Evolutionary conservation across 495 filamentous ascomycete species (phyloP).

Genomic region (Penicillium angulare): DNA sequence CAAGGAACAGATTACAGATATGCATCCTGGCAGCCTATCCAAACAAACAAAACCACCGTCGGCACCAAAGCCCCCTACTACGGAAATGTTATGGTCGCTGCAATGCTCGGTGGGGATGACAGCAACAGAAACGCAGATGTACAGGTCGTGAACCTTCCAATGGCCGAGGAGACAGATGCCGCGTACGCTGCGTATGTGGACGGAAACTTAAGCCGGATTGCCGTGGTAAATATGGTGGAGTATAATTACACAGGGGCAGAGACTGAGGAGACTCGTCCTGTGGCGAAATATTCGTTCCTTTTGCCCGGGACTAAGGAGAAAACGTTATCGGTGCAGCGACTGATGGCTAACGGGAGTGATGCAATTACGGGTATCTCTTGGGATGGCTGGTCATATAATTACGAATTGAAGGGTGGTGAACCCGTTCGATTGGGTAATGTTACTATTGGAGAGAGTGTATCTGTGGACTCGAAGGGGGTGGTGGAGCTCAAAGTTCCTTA

Average conservation of each 20-base stretch:
- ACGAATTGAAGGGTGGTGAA: conserved; percentile 53
- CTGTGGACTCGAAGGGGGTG: conserved; percentile 37
- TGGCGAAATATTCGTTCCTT: conserved; percentile 46
- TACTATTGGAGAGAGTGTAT: conserved; percentile 51
- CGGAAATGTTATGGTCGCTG: conserved; percentile 59
- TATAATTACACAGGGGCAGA: conserved; percentile 55
- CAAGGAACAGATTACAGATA: conserved; percentile 63
- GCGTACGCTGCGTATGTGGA: conserved; percentile 61
- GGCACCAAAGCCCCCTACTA: conserved; percentile 70
- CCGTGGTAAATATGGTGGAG: conserved; percentile 57
- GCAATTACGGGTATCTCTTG: conserved; percentile 60
- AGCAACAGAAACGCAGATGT: conserved; percentile 8
- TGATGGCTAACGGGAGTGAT: conserved; percentile 63
- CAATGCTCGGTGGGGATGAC: conserved; percentile 45
- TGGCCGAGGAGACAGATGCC: conserved; percentile 43
- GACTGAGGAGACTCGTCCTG: conserved; percentile 24
- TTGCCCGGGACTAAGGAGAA: conserved; percentile 21
- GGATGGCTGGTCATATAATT: conserved; percentile 64
- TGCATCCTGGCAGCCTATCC: conserved; percentile 57
- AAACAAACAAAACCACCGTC: conserved; percentile 47
- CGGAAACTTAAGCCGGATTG: conserved; percentile 44
- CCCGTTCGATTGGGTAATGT: conserved; percentile 57
- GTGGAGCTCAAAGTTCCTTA: conserved; percentile 49
- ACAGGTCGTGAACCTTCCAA: conserved; percentile 36
- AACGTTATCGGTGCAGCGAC: conserved; percentile 39